Percentiles rank a stretch among this genome's conserved stretches.
Evolutionary conservation across 495 filamentous ascomycete species (phyloP).

Genomic region (Bryoglossum gracile): DNA sequence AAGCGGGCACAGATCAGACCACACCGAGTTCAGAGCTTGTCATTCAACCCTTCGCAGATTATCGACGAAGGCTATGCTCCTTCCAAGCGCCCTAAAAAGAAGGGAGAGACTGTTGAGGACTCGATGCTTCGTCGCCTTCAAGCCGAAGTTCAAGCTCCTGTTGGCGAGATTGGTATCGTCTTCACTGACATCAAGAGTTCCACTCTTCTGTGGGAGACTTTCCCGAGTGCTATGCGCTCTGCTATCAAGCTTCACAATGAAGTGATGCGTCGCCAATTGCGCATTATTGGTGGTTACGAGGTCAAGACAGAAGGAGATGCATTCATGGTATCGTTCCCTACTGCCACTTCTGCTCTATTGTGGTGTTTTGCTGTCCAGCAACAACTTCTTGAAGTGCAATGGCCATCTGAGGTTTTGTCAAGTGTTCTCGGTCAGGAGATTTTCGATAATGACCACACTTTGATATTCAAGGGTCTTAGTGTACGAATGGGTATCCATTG

Average conservation of each 20-base stretch:
- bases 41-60: conserved; percentile 65
- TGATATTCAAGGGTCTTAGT: conserved; percentile 88
- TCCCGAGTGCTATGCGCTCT: conserved; percentile 87
- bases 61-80: conserved; percentile 60
- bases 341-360: conserved; percentile 82
- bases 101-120: conserved; percentile 64
- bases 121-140: conserved; percentile 79
- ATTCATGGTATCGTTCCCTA: conserved; percentile 98
- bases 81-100: conserved; percentile 56
- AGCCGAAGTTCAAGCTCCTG: conserved; percentile 80
- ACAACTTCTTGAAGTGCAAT: conserved; percentile 76
- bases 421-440: conserved; percentile 78
- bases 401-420: conserved; percentile 87
- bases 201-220: conserved; percentile 93
- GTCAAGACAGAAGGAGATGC: conserved; percentile 99
- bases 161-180: conserved; percentile 82
- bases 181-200: conserved; percentile 99
- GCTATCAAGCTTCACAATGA: conserved; percentile 96
- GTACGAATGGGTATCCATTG: conserved; percentile 97
- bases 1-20: conserved; percentile 65
- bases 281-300: conserved; percentile 93
- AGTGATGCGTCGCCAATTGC: conserved; percentile 85
- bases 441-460: conserved; percentile 72
- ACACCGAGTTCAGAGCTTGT: conserved; percentile 60
- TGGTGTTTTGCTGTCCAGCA: conserved; percentile 96